Base-by-base conservation (phyloP, 2,329 filamentous ascomycete genomes). In the Didymosphaeria variabile region DNA sequence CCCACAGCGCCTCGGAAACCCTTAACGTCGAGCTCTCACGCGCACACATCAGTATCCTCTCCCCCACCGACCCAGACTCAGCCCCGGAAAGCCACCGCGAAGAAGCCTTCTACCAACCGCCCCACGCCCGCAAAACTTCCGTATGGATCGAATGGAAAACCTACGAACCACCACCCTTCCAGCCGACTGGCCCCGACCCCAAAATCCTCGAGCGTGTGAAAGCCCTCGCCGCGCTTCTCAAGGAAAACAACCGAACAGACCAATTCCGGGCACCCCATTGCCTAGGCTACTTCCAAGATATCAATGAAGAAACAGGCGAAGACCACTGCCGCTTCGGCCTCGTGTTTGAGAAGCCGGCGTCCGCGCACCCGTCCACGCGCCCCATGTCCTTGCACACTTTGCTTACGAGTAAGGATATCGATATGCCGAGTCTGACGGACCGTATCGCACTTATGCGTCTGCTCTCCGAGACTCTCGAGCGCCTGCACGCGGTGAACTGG, bases 401-500 rank as follows among this genome's bases (percentile, higher is more conserved):
- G 0, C 79, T 87, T 9, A 71, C 67, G 6, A 40, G 50, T 1
- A 45, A 34, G 4, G n/a, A 55, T 2, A n/a, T 61, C 29, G 64
- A 74, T 8, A 76, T 79, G 31, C 86, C 85, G 1, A 78, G 82
- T 1, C 79, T 88, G 3, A 86, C 84, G 0, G 79, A 83, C 26
- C 81, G 86, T 34, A 78, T 87, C 57, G 74, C 69, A 31, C 79
- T 88, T 19, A 85, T 86, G 47, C 79, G 81, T 50, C 81, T 82
- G 29, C 77, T 88, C 32, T 79, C 83, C 59, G 83, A 84, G 66
- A 86, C 82, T 19, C 71, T 88, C 3, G 74, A 87, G 50, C 85
- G 86, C 58, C 78, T 87, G 0, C 85, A 87, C 66, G 80, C 83
- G 2, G 84, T 86, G 1, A 82, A 85, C 61, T 87, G 85, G 85